These are phyloP conservation scores for Infundibulicybe gibba DNA, from an alignment of 768 basidiomycete species.

Conservation along the genomic window DNA sequence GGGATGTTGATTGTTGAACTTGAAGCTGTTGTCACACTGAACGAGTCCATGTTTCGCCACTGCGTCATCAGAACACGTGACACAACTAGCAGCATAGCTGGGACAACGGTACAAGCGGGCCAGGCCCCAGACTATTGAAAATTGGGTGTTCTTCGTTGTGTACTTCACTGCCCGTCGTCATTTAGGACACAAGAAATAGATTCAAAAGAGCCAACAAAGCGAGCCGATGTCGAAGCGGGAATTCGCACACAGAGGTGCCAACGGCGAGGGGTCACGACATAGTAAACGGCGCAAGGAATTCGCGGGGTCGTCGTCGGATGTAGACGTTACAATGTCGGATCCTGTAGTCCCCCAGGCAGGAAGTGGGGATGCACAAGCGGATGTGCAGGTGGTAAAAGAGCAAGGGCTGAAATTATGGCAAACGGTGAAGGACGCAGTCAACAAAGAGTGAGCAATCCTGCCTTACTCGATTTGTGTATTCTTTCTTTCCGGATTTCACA, in stretches of 20 bases:
- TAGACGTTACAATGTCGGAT: constrained; percentile 33
- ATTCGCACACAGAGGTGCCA: constrained; percentile 27
- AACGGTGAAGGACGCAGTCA: constrained; percentile 76
- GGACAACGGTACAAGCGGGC: no score
- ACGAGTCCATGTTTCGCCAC: no score
- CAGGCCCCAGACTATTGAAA: no score
- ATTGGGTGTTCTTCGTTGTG: no score
- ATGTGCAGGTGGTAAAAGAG: constrained; percentile 45
- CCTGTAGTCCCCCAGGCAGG: constrained; percentile 18
- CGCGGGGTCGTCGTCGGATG: constrained; percentile 34
- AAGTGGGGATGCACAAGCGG: constrained; percentile 20
- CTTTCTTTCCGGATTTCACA: constrained; percentile 19
- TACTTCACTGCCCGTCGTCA: no score
- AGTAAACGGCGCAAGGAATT: constrained; percentile 41
- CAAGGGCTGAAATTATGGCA: constrained; percentile 74
- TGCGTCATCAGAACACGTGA: no score
- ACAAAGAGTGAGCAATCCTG: constrained; percentile 78
- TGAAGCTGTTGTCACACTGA: no score
- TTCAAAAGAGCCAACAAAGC: not conserved
- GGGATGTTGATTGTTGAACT: no score
- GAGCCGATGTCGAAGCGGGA: constrained; percentile 38
- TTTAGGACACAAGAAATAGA: no score
- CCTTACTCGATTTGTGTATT: constrained; percentile 39
- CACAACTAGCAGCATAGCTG: no score
- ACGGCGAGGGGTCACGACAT: constrained; percentile 32